Base-by-base conservation (phyloP, 2,329 filamentous ascomycete genomes). In the Sordariomycetes sp. region DNA sequence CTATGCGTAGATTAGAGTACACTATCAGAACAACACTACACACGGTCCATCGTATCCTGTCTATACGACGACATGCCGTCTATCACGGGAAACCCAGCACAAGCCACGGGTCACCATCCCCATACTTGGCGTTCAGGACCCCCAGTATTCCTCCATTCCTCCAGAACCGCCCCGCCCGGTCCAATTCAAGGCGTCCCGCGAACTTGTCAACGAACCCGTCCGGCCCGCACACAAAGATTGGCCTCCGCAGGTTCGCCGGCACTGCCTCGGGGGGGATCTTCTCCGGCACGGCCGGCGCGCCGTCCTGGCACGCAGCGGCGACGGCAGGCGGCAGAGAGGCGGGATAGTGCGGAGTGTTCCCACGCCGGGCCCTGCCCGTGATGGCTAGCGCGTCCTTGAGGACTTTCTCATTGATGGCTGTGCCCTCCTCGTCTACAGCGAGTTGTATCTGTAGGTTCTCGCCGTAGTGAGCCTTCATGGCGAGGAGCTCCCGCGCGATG, bases 151-250 rank as follows among this genome's bases (percentile, higher is more conserved):
- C 60, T 1, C 55, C 55, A 2, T 10, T 34, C 48, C 55, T 56
- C 25, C 50, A 56, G 20, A 52, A 15, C n/a, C 32, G 15, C 10
- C 55, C 55, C 32, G 20, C 34, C 20, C 32, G n/a, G 22, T 61
- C 57, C 25, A 57, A 32, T 12, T 45, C 52, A 10, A 60, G 56
- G 22, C 34, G 75, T 1, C 94, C 92, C 2, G 90, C 89, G 71
- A 87, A 89, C 61, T 86, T 80, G 51, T 81, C 79, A 45, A 97
- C 79, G 70, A 97, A 97, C 0, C 94, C 92, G 57, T 95, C 89
- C 0, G 94, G 92, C 0, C 94, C 94, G 0, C 90, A 95, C 1
- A 97, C 81, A 58, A 96, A 76, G n/a, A 96, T 74, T 22, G 42
- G 62, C 60, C 50, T 64, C 61, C 39, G 65, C 59, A 2, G 61